Base-by-base conservation (phyloP, 495 filamentous ascomycete genomes). In the Lasiosphaeria hispida region DNA sequence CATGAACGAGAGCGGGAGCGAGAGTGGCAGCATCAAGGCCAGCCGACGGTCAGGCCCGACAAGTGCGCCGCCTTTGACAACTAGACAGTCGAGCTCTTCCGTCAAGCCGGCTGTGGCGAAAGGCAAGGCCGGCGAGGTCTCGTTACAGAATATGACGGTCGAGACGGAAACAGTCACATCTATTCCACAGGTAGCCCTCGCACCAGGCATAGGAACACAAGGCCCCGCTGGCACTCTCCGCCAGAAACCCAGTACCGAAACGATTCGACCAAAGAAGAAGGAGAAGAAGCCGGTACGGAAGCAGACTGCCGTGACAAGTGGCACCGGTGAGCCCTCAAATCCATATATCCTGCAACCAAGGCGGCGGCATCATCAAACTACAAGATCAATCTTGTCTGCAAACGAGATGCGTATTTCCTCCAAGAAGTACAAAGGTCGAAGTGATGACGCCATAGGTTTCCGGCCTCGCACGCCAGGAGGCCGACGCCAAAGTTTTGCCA, bases 151-250 rank as follows among this genome's bases (percentile, higher is more conserved):
- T 62, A 98, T 98, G 94, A 97, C 90, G 38, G 93, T 98, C 10
- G 94, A 98, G 74, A 97, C 94, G 4, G 94, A 98, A 75, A 95
- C 91, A 4, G 95, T 98, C 48, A 88, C 83, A 36, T 93, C 94
- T 13, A 89, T 96, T 36, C 91, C 90, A 6, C 93, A 95, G 65
- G 85, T 95, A n/a, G 87, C 90, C 10, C 71, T 95, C 34, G 85
- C 86, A 19, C 81, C 87, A 23, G 87, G 80, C 11, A 75, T 82
- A 5, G 84, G 84, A 19, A 83, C 87, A 40, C 84, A 87, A 60
- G 80, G 81, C 23, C 75, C 80, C 14, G 80, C 79, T 60, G 88
- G 87, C 30, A 96, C 89, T 63, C 73, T 98, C 42, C 86, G 92
- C 61, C 83, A 88, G 63, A 95, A 96, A 68, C 85, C 87, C 9